A percentile compares a stretch with the other conserved stretches of the same genome.
phyloP scores from a whole-genome alignment of 495 filamentous ascomycete genomes.

The Penicillium chermesinum region DNA sequence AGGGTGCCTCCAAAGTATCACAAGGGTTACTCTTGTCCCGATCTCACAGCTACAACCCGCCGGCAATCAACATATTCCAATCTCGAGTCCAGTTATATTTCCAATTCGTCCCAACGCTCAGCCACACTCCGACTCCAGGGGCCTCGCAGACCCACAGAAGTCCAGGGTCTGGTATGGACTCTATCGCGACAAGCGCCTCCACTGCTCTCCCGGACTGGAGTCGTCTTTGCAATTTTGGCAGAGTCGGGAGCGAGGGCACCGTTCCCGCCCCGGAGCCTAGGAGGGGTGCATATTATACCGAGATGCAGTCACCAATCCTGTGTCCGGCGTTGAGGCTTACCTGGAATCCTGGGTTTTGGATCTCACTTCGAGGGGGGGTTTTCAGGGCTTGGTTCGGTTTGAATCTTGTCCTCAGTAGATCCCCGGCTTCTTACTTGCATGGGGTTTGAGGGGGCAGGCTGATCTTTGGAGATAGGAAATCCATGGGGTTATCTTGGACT shows the following conservation, averaged over 20 bases:
- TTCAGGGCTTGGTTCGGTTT: slow-evolving; percentile 4
- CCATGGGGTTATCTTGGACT: slow-evolving; percentile 11
- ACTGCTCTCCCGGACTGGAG: neutral
- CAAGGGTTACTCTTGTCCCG: too few species aligned
- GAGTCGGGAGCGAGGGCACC: too few species aligned
- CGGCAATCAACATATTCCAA: slow-evolving; percentile 7
- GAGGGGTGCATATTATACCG: neutral
- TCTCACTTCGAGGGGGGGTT: too few species aligned
- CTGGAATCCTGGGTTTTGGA: neutral
- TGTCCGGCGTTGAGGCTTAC: neutral
- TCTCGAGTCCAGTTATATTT: slow-evolving; percentile 13
- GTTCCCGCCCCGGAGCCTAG: neutral
- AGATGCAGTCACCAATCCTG: neutral
- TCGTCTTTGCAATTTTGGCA: slow-evolving; percentile 4
- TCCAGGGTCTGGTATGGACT: too few species aligned
- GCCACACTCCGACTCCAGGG: slow-evolving; percentile 6
- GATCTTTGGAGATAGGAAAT: too few species aligned
- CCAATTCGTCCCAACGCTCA: slow-evolving; percentile 16
- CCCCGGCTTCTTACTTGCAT: neutral
- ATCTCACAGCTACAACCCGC: neutral
- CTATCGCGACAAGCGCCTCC: slow-evolving; percentile 6
- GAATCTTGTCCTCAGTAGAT: neutral
- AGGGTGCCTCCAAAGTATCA: too few species aligned
- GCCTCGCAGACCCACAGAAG: slow-evolving; percentile 12
- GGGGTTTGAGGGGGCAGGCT: too few species aligned